Evolutionary conservation across 768 basidiomycete species (phyloP), one percentile per base, ranked within the genome.

Genomic region (Lepiota venenata): DNA sequence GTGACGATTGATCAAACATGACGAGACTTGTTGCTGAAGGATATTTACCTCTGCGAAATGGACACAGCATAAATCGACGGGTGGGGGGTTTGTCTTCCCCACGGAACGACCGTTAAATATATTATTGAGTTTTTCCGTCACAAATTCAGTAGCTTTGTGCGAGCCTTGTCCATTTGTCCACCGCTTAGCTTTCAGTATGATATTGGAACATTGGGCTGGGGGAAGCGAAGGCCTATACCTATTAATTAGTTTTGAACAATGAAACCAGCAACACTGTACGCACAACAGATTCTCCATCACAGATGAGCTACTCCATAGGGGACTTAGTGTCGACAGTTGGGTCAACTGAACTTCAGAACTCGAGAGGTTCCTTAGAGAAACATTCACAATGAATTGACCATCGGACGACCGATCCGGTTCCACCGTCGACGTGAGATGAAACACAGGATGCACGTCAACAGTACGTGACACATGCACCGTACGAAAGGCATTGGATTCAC

Each of bases 291-390:
- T 58, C 9, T 71, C 65, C 2, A 67, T 58, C n/a, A 79, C 50
- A 6, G 77, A 61, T 1, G 66, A 64, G 56, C 81, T 84, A 39
- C 67, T 66, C 93, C 93, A 94, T 4, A 73, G 70, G 0, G 89
- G 81, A 60, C 91, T 92, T 47, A 91, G 58, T 22, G 81, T 75
- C 3, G 77, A 79, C 6, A 93, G 60, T 59, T 89, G 84, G 3
- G 73, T 74, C 15, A 94, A 58, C 14, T 66, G 61, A 29, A 89
- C 61, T 14, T 73, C 62, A 3, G 71, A 71, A 16, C 69, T 63
- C 0, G 73, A 72, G 0, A 74, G 52, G 62, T 88, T 89, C 47
- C 76, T 76, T 6, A 90, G 60, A 57, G 84, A 80, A 9, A 88
- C 58, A 50, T 78, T 73, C 22, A 89, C 50, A 6, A 74, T 63